Conservation (phyloP, 108 stramenopile species). For the Skeletonema grethae region DNA sequence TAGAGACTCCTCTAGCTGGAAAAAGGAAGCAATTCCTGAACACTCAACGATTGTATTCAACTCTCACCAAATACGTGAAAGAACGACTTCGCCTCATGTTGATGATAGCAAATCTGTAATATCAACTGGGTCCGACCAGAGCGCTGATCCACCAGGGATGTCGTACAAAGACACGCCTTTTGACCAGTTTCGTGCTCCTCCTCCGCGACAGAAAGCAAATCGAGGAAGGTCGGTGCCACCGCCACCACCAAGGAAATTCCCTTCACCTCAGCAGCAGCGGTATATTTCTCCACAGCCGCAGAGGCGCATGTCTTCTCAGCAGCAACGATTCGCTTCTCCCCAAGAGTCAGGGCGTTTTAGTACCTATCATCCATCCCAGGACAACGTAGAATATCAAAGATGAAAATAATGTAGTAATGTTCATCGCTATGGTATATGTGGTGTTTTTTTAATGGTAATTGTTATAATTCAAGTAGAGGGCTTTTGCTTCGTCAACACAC, state of each 20-base stretch:
- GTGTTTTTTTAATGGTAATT: too few species aligned
- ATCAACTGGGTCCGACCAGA: constrained; percentile 35
- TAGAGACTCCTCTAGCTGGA: constrained; percentile 5
- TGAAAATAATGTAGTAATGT: neutral
- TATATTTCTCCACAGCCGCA: constrained; percentile 12
- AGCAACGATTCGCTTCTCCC: constrained; percentile 16
- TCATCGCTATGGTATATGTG: neutral
- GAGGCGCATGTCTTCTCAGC: constrained; percentile 2
- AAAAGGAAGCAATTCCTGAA: constrained; percentile 19
- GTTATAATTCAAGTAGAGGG: too few species aligned
- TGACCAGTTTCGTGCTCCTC: constrained; percentile 3
- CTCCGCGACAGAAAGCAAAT: constrained; percentile 5
- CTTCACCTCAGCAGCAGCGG: constrained; percentile 15
- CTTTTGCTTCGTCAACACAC: too few species aligned
- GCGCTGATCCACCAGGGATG: constrained; percentile 44
- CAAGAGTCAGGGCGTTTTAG: constrained; percentile 8
- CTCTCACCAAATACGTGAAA: constrained; percentile 6
- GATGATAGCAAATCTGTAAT: constrained; percentile 34
- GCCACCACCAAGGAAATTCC: constrained; percentile 20
- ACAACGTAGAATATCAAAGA: neutral
- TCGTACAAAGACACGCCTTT: constrained; percentile 26
- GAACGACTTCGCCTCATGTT: neutral
- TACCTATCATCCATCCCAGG: neutral
- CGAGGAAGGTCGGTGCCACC: constrained; percentile 15
- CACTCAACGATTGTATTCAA: constrained; percentile 18